phyloP scores from a whole-genome alignment of 495 filamentous ascomycete species.

The Astrothelium subdiscretum region DNA sequence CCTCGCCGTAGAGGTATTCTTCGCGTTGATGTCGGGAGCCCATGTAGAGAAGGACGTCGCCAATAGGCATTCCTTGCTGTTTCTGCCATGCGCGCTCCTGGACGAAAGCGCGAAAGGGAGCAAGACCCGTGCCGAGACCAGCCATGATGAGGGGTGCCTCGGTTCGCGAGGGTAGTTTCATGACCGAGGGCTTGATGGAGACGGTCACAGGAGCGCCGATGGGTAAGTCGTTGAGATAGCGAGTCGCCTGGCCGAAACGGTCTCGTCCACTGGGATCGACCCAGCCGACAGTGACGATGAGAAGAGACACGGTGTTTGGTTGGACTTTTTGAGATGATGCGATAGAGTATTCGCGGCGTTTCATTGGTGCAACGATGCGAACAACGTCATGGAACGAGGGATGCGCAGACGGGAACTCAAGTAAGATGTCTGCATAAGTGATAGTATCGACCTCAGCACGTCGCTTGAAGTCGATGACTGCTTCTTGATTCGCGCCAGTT shows the following conservation, averaged over 20 bases:
- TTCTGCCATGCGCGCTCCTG: conserved; percentile 98
- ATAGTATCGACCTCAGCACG: conserved; percentile 85
- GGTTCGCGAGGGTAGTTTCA: conserved; percentile 82
- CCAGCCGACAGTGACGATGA: conserved; percentile 98
- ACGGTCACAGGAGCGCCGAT: conserved; percentile 71
- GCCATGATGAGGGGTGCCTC: conserved; percentile 96
- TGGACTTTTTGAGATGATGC: conserved; percentile 90
- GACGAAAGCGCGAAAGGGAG: conserved; percentile 94
- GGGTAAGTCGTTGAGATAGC: conserved; percentile 65
- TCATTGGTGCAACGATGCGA: conserved; percentile 79
- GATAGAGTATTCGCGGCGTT: conserved; percentile 95
- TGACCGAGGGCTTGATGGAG: conserved; percentile 91
- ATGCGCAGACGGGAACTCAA: conserved; percentile 79
- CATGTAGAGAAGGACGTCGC: conserved; percentile 88
- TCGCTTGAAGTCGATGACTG: conserved; percentile 87
- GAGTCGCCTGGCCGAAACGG: conserved; percentile 84
- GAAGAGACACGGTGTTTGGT: conserved; percentile 74
- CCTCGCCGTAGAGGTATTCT: conserved; percentile 97
- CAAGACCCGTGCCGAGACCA: conserved; percentile 93
- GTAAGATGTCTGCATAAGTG: conserved; percentile 83
- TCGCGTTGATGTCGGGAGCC: conserved; percentile 93
- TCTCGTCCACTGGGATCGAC: conserved; percentile 76
- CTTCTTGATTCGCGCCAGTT: conserved; percentile 51
- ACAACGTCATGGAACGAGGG: conserved; percentile 85
- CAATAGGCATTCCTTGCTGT: conserved; percentile 86